phyloP scores from a whole-genome alignment of 2,329 filamentous ascomycete genomes.

The Fusarium acutatum region DNA sequence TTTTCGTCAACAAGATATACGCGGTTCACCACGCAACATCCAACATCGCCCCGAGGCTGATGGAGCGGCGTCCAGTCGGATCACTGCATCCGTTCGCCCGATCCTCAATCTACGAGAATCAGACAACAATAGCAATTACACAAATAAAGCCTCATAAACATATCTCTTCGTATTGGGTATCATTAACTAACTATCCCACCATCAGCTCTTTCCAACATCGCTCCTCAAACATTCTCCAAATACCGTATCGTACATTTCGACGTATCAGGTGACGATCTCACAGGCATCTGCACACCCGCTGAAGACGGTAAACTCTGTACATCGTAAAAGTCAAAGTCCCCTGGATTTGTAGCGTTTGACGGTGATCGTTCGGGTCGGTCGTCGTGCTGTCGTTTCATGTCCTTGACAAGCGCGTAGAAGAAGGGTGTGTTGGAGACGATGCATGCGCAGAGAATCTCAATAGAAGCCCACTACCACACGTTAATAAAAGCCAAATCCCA shows the following conservation, averaged over 20 bases:
- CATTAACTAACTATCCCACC: neutral
- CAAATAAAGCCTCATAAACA: neutral
- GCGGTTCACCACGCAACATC: too few relatives aligned
- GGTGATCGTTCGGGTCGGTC: conserved; percentile 22
- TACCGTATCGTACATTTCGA: conserved; percentile 4
- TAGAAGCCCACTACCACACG: conserved; percentile 41
- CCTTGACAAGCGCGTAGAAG: conserved; percentile 42
- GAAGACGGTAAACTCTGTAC: conserved; percentile 27
- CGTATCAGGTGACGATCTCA: neutral
- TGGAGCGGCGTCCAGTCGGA: neutral
- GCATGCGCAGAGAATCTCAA: conserved; percentile 46
- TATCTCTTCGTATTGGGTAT: neutral
- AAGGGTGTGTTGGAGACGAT: conserved; percentile 45
- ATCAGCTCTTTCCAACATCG: neutral
- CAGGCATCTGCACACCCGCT: neutral
- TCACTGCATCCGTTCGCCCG: neutral
- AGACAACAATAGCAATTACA: neutral
- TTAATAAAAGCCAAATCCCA: neutral
- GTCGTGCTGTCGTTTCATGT: conserved; percentile 40
- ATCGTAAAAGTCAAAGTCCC: conserved; percentile 24
- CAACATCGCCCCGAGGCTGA: neutral
- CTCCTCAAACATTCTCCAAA: neutral
- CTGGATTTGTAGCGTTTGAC: conserved; percentile 1
- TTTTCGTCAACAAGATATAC: too few relatives aligned
- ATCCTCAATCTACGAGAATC: neutral